Base-by-base conservation (phyloP, 805 yeast species). In the Lipomyces sp. region DNA sequence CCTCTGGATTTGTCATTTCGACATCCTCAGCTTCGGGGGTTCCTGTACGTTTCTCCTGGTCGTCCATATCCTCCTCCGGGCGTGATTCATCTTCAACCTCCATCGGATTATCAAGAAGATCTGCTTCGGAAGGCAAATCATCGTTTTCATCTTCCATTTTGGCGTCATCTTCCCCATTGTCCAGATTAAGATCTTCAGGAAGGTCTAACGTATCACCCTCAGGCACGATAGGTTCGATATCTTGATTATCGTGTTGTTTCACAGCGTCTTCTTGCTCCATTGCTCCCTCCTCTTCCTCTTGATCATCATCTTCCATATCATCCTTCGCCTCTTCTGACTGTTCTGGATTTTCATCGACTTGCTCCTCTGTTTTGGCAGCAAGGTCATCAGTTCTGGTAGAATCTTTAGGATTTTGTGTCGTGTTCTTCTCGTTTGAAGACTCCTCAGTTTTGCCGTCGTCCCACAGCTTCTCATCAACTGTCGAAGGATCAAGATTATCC, bases 161-260 rank as follows among this genome's bases (percentile, higher is more conserved):
- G 1, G 79, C 84, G 1, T 81, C 85, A 10, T 87, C 93, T 4
- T 83, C 88, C 32, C 85, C 96, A n/a, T 87, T 87, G 74, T 94
- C 98, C 37, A 94, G 80, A 72, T 94, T 87, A 82, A 94, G 85
- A 73, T 93, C 97, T 15, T 95, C 98, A 0, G 98, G 98, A 35
- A 94, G 81, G 30, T 95, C 97, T 70, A 94, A 80, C 2, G 93
- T 87, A 66, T 95, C 98, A 4, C 87, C 81, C 75, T 95, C 97
- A 24, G 93, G 94, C 57, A 88, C 91, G 65, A 87, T 80, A 18
- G 85, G 85, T 60, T 90, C 90, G 35, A 82, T 81, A 2, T 83
- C 81, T 18, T 81, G 82, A 0, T 77, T 80, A 2, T 80, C 78
- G 2, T 77, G 77, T 4, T 77, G 77, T 18, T 78, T 76, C 1